Evolutionary conservation across 805 yeast species (phyloP), one percentile per base, ranked within the genome.

Genomic region (Geotrichum ghanense): DNA sequence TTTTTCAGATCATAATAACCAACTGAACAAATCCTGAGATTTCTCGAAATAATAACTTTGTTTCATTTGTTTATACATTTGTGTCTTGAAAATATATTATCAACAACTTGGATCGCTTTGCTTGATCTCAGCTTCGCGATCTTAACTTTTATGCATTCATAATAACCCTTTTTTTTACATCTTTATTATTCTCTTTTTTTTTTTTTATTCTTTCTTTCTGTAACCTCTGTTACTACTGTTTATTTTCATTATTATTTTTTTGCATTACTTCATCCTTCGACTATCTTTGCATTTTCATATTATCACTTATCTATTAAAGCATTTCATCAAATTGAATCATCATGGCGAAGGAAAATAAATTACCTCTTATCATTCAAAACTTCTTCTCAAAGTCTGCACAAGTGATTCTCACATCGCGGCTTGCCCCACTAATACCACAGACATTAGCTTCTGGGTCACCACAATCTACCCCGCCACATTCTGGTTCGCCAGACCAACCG

Each of bases 321-420:
- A 6, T 31, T n/a, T 10, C 37, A n/a, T n/a, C 10, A 12, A 6
- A 16, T 31, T 31, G 37, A 10, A 6, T 19, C 5, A 31, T n/a
- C 12, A 31, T 31, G 37, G 16, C 37, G 37, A 31, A 31, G 16
- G 37, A 31, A 31, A n/a, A 16, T n/a, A 31, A 31, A 19, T 16
- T 31, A 6, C 12, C 12, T 12, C 76, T 59, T 48, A 53, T 61
- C 21, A 51, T 60, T 35, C 61, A 67, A 61, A 66, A 67, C 55
- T 66, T 65, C 56, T 69, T 63, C 54, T 45, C 62, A 19, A 68
- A 68, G 48, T 60, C 69, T 22, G 69, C 64, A 21, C 63, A 63
- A 42, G 55, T 68, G 21, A 55, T 68, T 10, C 37, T 31, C 5
- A 31, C 37, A 6, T n/a, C 37, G 4, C 12, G 37, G 37, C 37